A percentile compares a stretch with the other conserved stretches of the same genome.
These are phyloP conservation scores for Phaseolus coccineus DNA, from an alignment of 331 rosid genomes.

Conservation along the genomic window DNA sequence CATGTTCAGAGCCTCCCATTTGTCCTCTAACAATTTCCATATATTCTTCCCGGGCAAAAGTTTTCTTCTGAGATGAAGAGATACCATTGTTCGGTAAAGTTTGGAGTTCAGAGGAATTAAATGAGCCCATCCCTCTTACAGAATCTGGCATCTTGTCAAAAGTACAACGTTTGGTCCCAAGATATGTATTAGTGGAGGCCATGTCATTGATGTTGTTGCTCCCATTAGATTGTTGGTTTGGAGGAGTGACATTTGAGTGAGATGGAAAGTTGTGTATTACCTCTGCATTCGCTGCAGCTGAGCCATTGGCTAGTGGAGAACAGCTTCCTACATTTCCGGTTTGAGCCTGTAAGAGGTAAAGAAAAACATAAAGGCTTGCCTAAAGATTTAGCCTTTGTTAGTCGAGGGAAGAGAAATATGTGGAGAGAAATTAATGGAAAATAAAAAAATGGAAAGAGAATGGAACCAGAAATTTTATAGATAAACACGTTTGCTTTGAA, in stretches of 20 bases:
- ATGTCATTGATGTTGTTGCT: conserved; percentile 58
- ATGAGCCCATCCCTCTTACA: conserved; percentile 46
- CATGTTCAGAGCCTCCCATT: conserved; percentile 52
- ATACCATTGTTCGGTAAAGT: conserved; percentile 45
- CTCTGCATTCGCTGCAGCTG: conserved; percentile 51
- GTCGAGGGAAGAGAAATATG: no score
- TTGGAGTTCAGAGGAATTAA: conserved; percentile 52
- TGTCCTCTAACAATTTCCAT: conserved; percentile 46
- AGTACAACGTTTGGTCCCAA: conserved; percentile 51
- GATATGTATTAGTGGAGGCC: conserved; percentile 52
- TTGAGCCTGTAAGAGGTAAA: conserved; percentile 54
- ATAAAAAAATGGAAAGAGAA: no score
- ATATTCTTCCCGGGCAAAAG: conserved; percentile 38
- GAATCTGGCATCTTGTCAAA: conserved; percentile 55
- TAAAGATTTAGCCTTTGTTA: conserved; percentile 1
- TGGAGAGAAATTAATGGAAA: no score
- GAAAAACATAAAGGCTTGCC: conserved; percentile 35
- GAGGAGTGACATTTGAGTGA: conserved; percentile 55
- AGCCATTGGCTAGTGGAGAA: conserved; percentile 57
- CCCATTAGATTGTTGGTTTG: conserved; percentile 66
- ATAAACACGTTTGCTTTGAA: no score
- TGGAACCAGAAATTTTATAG: no score
- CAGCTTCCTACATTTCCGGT: conserved; percentile 65
- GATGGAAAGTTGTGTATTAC: conserved; percentile 48
- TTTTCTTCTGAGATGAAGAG: conserved; percentile 49